phyloP scores from a whole-genome alignment of 139 green algal genomes.

The Yamagishiella unicocca region DNA sequence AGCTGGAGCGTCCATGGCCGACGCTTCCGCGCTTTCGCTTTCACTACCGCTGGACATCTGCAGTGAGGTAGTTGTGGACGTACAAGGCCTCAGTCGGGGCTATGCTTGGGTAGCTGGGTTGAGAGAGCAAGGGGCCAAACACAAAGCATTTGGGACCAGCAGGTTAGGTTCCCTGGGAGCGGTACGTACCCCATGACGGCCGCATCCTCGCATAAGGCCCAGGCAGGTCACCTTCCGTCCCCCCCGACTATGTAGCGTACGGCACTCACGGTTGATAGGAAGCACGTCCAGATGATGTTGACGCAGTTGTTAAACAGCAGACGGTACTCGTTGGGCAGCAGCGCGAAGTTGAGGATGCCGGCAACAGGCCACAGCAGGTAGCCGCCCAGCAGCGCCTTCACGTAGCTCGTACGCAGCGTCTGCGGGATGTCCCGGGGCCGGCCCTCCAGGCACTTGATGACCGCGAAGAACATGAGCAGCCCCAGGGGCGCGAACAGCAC shows the following conservation, averaged over 20 bases:
- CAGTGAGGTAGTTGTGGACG: too few species aligned
- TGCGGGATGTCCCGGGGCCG: background rate
- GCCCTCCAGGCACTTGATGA: slow-evolving; percentile 59
- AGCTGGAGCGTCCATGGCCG: background rate
- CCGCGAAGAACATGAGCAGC: slow-evolving; percentile 62
- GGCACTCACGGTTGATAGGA: slow-evolving; percentile 44
- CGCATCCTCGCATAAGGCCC: too few species aligned
- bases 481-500: slow-evolving; percentile 61
- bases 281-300: slow-evolving; percentile 52
- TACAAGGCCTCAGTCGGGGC: too few species aligned
- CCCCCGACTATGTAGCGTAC: too few species aligned
- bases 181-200: too few species aligned
- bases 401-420: slow-evolving; percentile 46
- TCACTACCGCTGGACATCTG: slow-evolving; percentile 15
- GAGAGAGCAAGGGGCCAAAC: too few species aligned
- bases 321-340: slow-evolving; percentile 65
- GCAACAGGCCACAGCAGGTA: slow-evolving; percentile 73
- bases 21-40: too few species aligned
- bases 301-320: slow-evolving; percentile 70
- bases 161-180: too few species aligned
- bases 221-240: too few species aligned
- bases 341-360: slow-evolving; percentile 73
- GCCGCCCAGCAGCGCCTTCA: slow-evolving; percentile 53
- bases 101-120: too few species aligned
- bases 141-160: too few species aligned